Evolutionary conservation across 108 stramenopile genomes (phyloP).

Genomic region (Aurantiochytrium sp.): DNA sequence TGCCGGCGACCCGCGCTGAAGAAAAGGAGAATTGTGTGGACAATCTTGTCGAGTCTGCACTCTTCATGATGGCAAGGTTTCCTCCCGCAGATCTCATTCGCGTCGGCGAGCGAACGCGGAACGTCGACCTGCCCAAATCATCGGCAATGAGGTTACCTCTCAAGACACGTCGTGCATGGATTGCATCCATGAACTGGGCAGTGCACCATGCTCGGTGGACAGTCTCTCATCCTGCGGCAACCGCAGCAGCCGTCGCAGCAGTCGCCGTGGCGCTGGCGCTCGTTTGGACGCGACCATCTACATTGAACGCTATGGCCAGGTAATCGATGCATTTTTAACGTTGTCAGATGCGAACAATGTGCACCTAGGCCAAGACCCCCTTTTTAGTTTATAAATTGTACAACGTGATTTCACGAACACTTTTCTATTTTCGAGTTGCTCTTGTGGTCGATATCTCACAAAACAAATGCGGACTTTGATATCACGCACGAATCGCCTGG

Average conservation of each 20-base stretch:
- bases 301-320: background rate
- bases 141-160: background rate
- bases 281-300: background rate
- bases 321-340: too few relatives aligned
- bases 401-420: too few relatives aligned
- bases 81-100: background rate
- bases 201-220: background rate
- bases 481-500: too few relatives aligned
- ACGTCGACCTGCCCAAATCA: background rate
- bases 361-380: too few relatives aligned
- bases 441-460: too few relatives aligned
- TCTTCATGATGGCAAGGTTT: background rate
- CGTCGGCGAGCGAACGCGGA: background rate
- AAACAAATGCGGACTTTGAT: too few relatives aligned
- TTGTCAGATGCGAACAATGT: too few relatives aligned
- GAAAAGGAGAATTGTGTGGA: background rate
- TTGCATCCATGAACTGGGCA: background rate
- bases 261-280: background rate
- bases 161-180: background rate
- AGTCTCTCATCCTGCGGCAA: background rate
- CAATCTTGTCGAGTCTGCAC: background rate
- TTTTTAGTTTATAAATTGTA: too few relatives aligned
- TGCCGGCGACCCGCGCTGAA: background rate
- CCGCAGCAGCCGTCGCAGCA: background rate
- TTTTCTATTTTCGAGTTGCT: too few relatives aligned